These are phyloP conservation scores for Rhodosporidiobolus odoratus DNA, from an alignment of 768 basidiomycete species.

Conservation along the genomic window DNA sequence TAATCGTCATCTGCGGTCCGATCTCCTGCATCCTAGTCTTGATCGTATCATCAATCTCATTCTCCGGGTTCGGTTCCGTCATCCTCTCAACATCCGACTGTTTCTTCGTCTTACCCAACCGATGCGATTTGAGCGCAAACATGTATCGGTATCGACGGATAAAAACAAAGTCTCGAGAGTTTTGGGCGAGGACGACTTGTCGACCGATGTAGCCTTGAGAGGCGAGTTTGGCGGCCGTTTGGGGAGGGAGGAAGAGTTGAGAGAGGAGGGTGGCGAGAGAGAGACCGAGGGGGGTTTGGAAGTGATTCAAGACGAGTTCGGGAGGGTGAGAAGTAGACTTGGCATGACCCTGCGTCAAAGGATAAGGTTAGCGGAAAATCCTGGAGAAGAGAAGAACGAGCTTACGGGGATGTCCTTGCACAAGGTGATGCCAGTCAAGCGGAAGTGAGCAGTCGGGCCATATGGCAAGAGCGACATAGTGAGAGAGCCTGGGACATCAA, in stretches of 20 bases:
- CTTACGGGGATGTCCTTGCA: conserved; percentile 75
- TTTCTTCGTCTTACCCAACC: conserved; percentile 29
- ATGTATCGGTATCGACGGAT: conserved; percentile 83
- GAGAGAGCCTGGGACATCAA: conserved; percentile 66
- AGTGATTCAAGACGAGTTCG: conserved; percentile 89
- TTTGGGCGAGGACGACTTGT: conserved; percentile 94
- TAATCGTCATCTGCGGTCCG: conserved; percentile 92
- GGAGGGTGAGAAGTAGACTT: conserved; percentile 86
- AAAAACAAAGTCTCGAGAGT: conserved; percentile 96
- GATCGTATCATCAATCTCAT: conserved; percentile 84
- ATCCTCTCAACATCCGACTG: conserved; percentile 23
- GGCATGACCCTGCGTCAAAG: conserved; percentile 70
- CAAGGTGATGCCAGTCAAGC: conserved; percentile 77
- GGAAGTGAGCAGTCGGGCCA: conserved; percentile 94
- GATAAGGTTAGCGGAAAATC: not conserved
- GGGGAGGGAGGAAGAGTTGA: conserved; percentile 78
- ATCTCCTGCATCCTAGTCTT: conserved; percentile 94
- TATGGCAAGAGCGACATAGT: conserved; percentile 83
- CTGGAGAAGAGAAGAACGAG: not conserved
- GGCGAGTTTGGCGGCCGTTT: conserved; percentile 57
- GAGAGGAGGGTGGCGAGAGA: conserved; percentile 92
- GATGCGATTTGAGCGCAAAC: conserved; percentile 31
- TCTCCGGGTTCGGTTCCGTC: conserved; percentile 21
- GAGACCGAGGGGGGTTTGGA: conserved; percentile 88
- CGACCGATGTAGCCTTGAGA: conserved; percentile 67